These are phyloP conservation scores for Nakazawaea molendinolei DNA, from an alignment of 805 yeast genomes.

Conservation along the genomic window DNA sequence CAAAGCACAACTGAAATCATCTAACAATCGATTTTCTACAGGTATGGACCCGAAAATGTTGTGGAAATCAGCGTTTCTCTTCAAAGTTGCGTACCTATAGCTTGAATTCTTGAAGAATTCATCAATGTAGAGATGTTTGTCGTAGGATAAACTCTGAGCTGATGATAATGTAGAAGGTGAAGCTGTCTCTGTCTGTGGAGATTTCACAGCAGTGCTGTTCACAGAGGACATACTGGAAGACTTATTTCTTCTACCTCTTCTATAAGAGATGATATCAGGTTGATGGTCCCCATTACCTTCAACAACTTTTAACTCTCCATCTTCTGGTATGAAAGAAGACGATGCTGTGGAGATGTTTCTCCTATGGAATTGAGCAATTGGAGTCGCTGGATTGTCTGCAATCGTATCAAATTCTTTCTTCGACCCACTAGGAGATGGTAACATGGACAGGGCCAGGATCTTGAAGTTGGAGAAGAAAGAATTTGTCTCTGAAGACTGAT, in stretches of 20 bases:
- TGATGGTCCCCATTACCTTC: conserved; percentile 17
- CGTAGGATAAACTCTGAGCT: conserved; percentile 19
- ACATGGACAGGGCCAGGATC: conserved; percentile 9
- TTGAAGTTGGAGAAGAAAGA: conserved; percentile 8
- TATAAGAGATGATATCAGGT: conserved; percentile 24
- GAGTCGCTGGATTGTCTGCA: conserved; percentile 11
- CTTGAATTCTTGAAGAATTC: conserved; percentile 52
- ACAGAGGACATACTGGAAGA: conserved; percentile 16
- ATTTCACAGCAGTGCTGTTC: conserved; percentile 16
- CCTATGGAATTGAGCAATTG: conserved; percentile 26
- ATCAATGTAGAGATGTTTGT: conserved; percentile 44
- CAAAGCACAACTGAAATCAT: conserved; percentile 87
- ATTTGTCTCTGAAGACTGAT: conserved; percentile 6
- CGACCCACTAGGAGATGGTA: conserved; percentile 8
- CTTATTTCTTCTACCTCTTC: conserved; percentile 19
- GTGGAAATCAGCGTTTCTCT: conserved; percentile 73
- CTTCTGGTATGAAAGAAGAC: conserved; percentile 19
- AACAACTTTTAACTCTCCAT: conserved; percentile 16
- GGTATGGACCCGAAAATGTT: conserved; percentile 63
- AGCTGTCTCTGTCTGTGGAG: conserved; percentile 11
- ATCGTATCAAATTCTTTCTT: neutral
- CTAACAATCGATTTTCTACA: conserved; percentile 63
- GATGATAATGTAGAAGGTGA: conserved; percentile 9
- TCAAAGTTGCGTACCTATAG: conserved; percentile 57
- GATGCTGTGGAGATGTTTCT: conserved; percentile 23